phyloP scores from a whole-genome alignment of 257 asterid genomes.

The Lithospermum erythrorhizon region DNA sequence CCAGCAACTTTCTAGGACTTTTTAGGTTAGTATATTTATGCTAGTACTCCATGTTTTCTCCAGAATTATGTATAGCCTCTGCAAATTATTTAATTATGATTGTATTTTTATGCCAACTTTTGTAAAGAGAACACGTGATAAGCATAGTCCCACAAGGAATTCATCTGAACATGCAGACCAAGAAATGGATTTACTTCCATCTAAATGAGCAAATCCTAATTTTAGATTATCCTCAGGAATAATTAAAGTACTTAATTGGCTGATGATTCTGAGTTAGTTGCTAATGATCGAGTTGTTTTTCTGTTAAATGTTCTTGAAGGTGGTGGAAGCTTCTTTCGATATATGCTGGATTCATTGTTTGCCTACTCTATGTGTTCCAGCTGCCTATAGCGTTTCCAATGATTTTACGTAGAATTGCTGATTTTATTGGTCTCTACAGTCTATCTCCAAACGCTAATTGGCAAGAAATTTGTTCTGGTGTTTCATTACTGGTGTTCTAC shows the following conservation, averaged over 20 bases:
- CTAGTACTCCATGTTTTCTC: background rate
- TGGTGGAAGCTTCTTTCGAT: slow-evolving; percentile 93
- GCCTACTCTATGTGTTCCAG: slow-evolving; percentile 72
- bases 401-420: slow-evolving; percentile 31
- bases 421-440: slow-evolving; percentile 62
- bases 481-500: slow-evolving; percentile 70
- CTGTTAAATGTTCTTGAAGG: slow-evolving; percentile 47
- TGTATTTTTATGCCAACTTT: background rate
- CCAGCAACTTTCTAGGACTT: slow-evolving; percentile 96
- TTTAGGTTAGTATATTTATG: slow-evolving; percentile 58
- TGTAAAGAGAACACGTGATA: background rate
- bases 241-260: background rate
- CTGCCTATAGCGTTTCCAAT: slow-evolving; percentile 61
- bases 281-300: slow-evolving; percentile 26
- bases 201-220: background rate
- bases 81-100: background rate
- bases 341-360: slow-evolving; percentile 66
- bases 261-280: slow-evolving; percentile 9
- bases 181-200: background rate
- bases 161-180: no score
- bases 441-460: slow-evolving; percentile 48
- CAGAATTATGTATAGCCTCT: background rate
- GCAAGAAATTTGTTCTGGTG: slow-evolving; percentile 70
- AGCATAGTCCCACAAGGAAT: no score
- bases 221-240: background rate